Conservation (phyloP, 2,329 filamentous ascomycete species). For the Trichophyton mentagrophytes region DNA sequence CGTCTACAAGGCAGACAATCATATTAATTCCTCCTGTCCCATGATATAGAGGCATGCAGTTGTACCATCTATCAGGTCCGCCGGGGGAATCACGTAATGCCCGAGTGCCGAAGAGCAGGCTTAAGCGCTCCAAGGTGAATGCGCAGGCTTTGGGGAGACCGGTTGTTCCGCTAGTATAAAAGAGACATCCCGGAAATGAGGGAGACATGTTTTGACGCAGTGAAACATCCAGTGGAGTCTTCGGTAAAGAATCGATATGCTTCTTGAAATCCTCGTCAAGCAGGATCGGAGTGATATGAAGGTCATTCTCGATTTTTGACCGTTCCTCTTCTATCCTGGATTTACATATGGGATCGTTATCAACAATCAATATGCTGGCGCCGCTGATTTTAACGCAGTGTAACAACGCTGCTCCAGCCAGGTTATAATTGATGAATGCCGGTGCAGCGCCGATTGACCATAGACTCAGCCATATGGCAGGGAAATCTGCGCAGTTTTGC, state of each 20-base stretch:
- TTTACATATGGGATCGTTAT: slow-evolving; percentile 43
- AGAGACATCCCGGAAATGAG: slow-evolving; percentile 47
- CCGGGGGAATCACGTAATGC: slow-evolving; percentile 20
- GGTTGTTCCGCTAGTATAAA: slow-evolving; percentile 68
- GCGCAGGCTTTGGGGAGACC: slow-evolving; percentile 60
- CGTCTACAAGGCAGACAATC: slow-evolving; percentile 43
- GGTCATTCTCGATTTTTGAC: slow-evolving; percentile 37
- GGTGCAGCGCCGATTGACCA: slow-evolving; percentile 56
- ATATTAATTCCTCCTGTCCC: slow-evolving; percentile 55
- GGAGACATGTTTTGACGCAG: slow-evolving; percentile 41
- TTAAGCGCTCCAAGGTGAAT: slow-evolving; percentile 42
- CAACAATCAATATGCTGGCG: slow-evolving; percentile 46
- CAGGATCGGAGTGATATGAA: slow-evolving; percentile 46
- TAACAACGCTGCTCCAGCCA: slow-evolving; percentile 49
- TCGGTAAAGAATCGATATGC: slow-evolving; percentile 38
- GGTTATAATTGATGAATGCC: slow-evolving; percentile 59
- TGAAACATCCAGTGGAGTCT: slow-evolving; percentile 42
- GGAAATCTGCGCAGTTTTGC: slow-evolving; percentile 54
- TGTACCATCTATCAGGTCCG: slow-evolving; percentile 52
- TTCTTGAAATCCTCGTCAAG: slow-evolving; percentile 39
- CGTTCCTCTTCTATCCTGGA: slow-evolving; percentile 43
- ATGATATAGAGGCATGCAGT: slow-evolving; percentile 68
- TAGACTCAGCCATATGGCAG: slow-evolving; percentile 52
- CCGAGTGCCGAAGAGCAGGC: slow-evolving; percentile 27
- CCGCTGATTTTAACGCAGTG: slow-evolving; percentile 52